Conservation (phyloP, 2,329 filamentous ascomycete genomes). For the Colletotrichum graminicola region DNA sequence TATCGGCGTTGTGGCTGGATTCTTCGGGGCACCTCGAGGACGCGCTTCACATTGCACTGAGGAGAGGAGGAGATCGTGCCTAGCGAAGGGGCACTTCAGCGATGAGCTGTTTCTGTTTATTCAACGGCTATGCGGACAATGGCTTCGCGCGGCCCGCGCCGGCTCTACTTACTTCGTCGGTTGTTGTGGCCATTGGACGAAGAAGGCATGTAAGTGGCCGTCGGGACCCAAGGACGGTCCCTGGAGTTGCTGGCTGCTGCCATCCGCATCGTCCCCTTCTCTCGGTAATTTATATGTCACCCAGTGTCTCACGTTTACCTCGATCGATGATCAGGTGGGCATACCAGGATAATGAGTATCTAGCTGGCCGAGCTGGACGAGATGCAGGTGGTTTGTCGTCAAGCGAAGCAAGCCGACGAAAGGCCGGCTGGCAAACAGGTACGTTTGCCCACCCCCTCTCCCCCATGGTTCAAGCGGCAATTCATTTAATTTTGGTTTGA, state of each 20-base stretch:
- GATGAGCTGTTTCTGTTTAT: background rate
- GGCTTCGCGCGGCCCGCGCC: background rate
- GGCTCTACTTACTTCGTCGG: background rate
- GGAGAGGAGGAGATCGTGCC: background rate
- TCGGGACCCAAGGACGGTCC: background rate
- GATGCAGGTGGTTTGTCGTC: conserved; percentile 19
- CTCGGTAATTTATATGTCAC: background rate
- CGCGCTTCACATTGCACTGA: background rate
- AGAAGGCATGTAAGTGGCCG: background rate
- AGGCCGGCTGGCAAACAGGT: background rate
- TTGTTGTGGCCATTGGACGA: background rate
- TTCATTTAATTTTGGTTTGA: background rate
- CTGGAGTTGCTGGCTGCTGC: background rate
- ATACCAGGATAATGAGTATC: background rate
- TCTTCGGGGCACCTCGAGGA: background rate
- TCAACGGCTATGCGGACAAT: background rate
- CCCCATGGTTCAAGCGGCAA: background rate
- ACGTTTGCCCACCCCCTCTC: conserved; percentile 24
- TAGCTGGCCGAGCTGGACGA: background rate
- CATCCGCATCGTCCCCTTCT: background rate
- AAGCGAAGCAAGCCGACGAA: conserved; percentile 10
- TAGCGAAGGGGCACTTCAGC: background rate
- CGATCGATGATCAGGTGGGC: background rate
- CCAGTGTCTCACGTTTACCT: background rate
- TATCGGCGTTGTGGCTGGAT: conserved; percentile 13